Evolutionary conservation across 169 alveolate species (phyloP).

Genomic region (Plasmodium sp.): DNA sequence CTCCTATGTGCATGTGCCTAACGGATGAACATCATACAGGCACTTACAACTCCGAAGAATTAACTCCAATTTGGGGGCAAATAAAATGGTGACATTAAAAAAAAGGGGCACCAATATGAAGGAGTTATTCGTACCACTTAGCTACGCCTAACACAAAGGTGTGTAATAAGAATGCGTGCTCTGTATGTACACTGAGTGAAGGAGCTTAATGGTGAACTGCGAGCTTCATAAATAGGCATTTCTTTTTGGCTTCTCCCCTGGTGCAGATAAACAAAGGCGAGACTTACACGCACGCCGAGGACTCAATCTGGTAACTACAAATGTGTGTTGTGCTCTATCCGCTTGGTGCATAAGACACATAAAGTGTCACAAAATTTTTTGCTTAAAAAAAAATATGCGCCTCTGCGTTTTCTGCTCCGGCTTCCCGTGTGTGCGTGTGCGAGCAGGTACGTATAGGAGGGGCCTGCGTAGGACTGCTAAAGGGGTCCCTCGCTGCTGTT

Average conservation of each 20-base stretch:
- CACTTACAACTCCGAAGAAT: neutral
- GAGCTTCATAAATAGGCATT: neutral
- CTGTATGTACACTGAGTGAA: neutral
- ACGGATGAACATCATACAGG: neutral
- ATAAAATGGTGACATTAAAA: neutral
- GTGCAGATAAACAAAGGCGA: neutral
- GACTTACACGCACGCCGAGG: neutral
- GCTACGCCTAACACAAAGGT: neutral
- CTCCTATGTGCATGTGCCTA: neutral
- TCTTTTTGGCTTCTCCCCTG: neutral
- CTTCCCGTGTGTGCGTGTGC: neutral
- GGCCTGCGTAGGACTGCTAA: neutral
- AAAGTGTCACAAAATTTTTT: neutral
- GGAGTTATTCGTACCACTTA: neutral
- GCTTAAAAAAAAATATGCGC: neutral
- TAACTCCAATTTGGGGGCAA: neutral
- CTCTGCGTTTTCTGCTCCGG: neutral
- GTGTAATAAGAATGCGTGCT: neutral
- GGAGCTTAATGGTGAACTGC: neutral
- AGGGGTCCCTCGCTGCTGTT: neutral
- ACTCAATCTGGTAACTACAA: neutral
- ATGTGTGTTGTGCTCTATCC: neutral
- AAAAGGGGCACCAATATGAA: neutral
- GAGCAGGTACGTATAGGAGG: neutral
- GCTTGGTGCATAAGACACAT: neutral